phyloP scores from a whole-genome alignment of 1,284 basidiomycete species.

The Neonothopanus nambi region DNA sequence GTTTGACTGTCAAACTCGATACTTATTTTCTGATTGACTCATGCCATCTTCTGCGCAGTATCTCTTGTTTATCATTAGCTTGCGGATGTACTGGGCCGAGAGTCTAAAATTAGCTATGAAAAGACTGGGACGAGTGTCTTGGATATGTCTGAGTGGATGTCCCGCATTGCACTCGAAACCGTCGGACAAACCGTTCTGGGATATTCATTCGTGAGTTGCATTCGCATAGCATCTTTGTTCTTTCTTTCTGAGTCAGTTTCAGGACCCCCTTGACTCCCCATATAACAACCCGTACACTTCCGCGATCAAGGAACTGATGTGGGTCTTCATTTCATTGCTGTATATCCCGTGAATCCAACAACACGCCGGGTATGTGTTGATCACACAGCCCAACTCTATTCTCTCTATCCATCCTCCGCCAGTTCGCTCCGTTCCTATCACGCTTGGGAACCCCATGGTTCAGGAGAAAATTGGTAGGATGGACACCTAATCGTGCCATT shows the following conservation, averaged over 20 bases:
- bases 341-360: neutral
- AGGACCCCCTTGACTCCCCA: constrained; percentile 43
- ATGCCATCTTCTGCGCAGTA: constrained; percentile 9
- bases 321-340: constrained; percentile 20
- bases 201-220: constrained; percentile 41
- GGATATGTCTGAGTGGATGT: constrained; percentile 52
- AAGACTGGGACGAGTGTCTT: constrained; percentile 30
- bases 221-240: neutral
- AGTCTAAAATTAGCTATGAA: constrained; percentile 18
- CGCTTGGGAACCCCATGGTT: constrained; percentile 42
- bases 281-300: constrained; percentile 46
- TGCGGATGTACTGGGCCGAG: constrained; percentile 29
- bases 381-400: constrained; percentile 44
- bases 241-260: neutral
- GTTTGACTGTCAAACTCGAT: neutral
- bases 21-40: neutral
- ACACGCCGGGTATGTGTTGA: neutral
- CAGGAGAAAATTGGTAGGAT: constrained; percentile 46
- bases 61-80: constrained; percentile 23
- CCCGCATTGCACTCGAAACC: constrained; percentile 49
- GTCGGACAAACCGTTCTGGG: constrained; percentile 51
- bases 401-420: constrained; percentile 44
- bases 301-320: constrained; percentile 52
- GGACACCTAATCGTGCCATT: constrained; percentile 40
- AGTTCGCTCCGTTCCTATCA: constrained; percentile 48